A percentile compares a stretch with the other conserved stretches of the same genome.
Evolutionary conservation across 306 rosid genomes (phyloP).

Genomic region (Rosa rugosa): DNA sequence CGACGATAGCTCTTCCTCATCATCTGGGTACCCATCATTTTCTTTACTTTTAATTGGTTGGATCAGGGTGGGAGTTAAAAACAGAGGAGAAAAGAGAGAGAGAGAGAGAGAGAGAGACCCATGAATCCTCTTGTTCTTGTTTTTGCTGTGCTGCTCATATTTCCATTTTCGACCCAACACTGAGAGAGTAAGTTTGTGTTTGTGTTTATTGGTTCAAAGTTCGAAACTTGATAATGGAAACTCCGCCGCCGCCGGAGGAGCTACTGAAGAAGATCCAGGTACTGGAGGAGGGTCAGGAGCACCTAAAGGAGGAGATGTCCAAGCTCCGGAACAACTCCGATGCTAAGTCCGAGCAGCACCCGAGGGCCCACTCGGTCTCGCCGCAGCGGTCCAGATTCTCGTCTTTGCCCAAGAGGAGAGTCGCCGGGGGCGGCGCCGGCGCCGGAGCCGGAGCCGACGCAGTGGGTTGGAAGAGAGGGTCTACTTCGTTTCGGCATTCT

Average conservation of each 20-base stretch:
- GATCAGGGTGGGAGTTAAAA: background rate
- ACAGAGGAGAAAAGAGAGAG: no score
- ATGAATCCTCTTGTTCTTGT: constrained; percentile 7
- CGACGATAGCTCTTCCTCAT: no score
- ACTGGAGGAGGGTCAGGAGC: constrained; percentile 86
- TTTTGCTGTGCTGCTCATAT: no score
- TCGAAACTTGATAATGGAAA: constrained; percentile 44
- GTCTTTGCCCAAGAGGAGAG: constrained; percentile 32
- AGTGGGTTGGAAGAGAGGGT: constrained; percentile 53
- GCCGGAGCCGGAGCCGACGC: constrained; percentile 25
- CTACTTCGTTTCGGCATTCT: constrained; percentile 68
- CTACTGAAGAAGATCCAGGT: constrained; percentile 79
- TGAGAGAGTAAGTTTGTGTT: no score
- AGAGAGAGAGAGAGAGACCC: no score
- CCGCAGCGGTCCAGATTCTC: constrained; percentile 80
- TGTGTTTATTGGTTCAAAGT: constrained; percentile 2
- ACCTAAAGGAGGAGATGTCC: constrained; percentile 77
- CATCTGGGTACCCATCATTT: constrained; percentile 14
- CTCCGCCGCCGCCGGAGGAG: constrained; percentile 72
- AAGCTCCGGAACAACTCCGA: constrained; percentile 49
- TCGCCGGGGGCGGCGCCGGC: constrained; percentile 31
- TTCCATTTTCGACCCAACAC: constrained; percentile 3
- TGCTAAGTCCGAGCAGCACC: constrained; percentile 45
- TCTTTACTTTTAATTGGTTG: background rate
- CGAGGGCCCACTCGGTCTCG: constrained; percentile 87